Base-by-base conservation (phyloP, 148 eudicot genomes). In the Amaranthus cruentus region DNA sequence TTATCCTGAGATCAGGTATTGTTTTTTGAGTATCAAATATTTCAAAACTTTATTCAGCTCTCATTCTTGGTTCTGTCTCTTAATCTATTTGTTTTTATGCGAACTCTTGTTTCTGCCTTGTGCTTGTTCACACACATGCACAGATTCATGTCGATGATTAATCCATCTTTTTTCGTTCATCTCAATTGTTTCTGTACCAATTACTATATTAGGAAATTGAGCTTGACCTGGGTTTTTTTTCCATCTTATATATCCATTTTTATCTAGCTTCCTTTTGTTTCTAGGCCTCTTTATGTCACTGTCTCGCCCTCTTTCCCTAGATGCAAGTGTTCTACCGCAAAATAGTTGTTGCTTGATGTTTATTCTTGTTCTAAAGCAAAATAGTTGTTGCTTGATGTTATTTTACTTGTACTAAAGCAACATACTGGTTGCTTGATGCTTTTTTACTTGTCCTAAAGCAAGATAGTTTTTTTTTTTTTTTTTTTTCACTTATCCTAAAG, bases 1-100 rank as follows among this genome's bases (percentile, higher is more conserved):
- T 77, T 77, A 78, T 81, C 88, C 91, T 72, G 89, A 88, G 61
- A 86, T 82, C 83, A 89, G 98, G 97, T 91, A 69, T 61, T 63
- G 62, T 8, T 47, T 10, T 75, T 43, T 50, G 48, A 72, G 4
- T 42, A 14, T 42, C 38, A 10, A 13, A 0, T 3, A 14, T 53
- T 9, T 5, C 5, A 44, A n/a, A 47, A 10, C 4, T 38, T 74
- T 15, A 64, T 65, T 64, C 62, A 65, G 69, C 9, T 18, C 5
- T 21, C 54, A 69, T 73, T 43, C 60, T 14, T 9, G 15, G 12
- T 8, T 51, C 46, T 14, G n/a, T 73, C 61, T 12, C 42, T 14
- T 38, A 18, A 9, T 73, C 61, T 12, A 14, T 14, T 38, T 12
- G 9, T 60, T 28, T 9, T 60, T 59, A 59, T 9, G 63, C 6